These are phyloP conservation scores for Penicillium hesseltinei DNA, from an alignment of 2,329 filamentous ascomycete species.

Conservation along the genomic window DNA sequence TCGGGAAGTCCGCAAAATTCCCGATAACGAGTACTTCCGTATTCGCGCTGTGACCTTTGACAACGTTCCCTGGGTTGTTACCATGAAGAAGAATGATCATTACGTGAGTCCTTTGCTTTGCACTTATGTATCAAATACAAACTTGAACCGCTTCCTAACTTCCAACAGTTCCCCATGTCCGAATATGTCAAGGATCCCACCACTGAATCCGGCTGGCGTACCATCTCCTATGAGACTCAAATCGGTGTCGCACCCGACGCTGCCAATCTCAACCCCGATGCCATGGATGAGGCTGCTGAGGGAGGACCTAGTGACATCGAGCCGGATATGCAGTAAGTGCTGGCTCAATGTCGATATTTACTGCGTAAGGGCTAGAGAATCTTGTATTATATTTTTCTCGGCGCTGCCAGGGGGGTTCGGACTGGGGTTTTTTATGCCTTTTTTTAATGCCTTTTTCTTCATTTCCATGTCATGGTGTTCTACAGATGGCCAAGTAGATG, in stretches of 20 bases:
- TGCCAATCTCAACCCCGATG: conserved; percentile 46
- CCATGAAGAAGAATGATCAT: conserved; percentile 99
- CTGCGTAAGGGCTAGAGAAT: not conserved
- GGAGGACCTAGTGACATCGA: conserved; percentile 38
- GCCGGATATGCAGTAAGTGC: conserved; percentile 30
- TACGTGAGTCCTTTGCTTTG: conserved; percentile 55
- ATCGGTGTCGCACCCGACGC: conserved; percentile 38
- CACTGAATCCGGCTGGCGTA: conserved; percentile 56
- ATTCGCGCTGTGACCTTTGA: conserved; percentile 98
- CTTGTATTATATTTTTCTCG: conserved; percentile 7
- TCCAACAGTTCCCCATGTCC: conserved; percentile 59
- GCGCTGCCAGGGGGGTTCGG: conserved; percentile 5
- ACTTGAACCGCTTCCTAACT: not conserved
- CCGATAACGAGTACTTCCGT: conserved; percentile 97
- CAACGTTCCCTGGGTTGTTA: conserved; percentile 98
- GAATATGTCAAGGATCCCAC: conserved; percentile 60
- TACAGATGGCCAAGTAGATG: not conserved
- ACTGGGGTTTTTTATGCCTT: not conserved
- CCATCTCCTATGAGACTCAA: conserved; percentile 53
- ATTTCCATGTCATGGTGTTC: not conserved
- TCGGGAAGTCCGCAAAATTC: conserved; percentile 77
- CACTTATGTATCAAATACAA: not conserved
- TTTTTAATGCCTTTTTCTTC: not conserved
- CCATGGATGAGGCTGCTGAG: conserved; percentile 45
- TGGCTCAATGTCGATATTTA: not conserved